Evolutionary conservation across 345 rosid genomes (phyloP).

Genomic region (Microthlaspi erraticum): DNA sequence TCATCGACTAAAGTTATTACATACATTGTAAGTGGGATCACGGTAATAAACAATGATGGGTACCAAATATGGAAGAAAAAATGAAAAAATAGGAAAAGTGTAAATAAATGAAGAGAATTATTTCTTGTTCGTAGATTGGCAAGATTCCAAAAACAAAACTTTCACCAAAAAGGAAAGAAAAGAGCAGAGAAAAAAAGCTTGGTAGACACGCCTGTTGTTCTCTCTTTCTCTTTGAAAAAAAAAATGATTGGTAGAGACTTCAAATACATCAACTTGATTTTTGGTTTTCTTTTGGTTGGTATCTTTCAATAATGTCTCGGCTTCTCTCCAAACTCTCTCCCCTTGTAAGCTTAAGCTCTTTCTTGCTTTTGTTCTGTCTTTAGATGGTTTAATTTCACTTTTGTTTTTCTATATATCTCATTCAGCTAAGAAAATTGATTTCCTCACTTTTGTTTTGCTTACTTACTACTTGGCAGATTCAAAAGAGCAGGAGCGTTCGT

Average conservation of each 20-base stretch:
- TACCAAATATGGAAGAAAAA: too few species aligned
- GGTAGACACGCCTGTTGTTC: neutral
- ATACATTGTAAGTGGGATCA: too few species aligned
- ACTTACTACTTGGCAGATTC: too few species aligned
- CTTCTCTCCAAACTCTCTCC: slow-evolving; percentile 9
- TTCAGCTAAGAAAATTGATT: neutral
- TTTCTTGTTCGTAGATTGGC: neutral
- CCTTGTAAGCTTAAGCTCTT: neutral
- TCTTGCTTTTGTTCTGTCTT: too few species aligned
- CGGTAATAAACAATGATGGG: too few species aligned
- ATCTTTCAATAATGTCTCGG: slow-evolving; percentile 2
- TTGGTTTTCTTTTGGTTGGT: neutral
- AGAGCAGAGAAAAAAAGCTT: neutral
- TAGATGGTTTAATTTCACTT: too few species aligned
- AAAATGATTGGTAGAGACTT: neutral
- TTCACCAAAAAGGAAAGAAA: neutral
- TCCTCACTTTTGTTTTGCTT: too few species aligned
- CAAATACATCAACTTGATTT: neutral
- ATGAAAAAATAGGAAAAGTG: too few species aligned
- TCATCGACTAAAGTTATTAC: too few species aligned
- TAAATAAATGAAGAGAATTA: too few species aligned
- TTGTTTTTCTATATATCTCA: too few species aligned
- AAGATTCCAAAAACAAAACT: neutral
- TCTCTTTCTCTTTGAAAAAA: neutral
- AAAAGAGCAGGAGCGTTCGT: neutral